Evolutionary conservation across 2,329 filamentous ascomycete species (phyloP), one percentile per base, ranked within the genome.

Genomic region (Pleomassaria siparia): DNA sequence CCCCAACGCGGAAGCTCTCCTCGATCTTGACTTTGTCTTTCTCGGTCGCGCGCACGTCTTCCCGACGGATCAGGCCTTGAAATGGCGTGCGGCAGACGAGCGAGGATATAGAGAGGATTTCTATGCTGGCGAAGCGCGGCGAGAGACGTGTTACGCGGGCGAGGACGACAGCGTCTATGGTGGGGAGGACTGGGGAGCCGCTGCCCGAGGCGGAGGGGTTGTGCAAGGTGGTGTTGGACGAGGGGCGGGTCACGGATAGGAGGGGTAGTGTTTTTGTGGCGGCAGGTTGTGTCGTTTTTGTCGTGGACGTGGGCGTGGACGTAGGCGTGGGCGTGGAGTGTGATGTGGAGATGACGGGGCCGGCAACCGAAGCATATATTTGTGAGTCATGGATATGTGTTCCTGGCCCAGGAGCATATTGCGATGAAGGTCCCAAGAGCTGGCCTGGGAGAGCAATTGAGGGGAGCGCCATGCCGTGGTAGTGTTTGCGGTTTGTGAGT

Each of bases 31-130:
- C 89, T 59, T 89, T 89, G 69, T 97, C 94, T 74, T 96, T 96
- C 75, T 99, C 94, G 15, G 94, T 96, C 2, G 91, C 90, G 46
- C 94, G 81, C 26, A 99, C 89, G 67, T 99, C 94, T 74, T 97
- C 92, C 53, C 86, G 84, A 15, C 91, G 82, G 50, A 96, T 91
- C 52, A 95, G 76, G 4, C 88, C 91, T 72, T 90, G 87, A 81
- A 91, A 95, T 58, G 91, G 87, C 42, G 89, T 87, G 58, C 88
- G 81, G 51, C 88, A 77, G 32, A 88, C 85, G 10, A 62, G 67
- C 84, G 21, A 96, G 87, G 49, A 92, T 87, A 50, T n/a, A n/a
- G n/a, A n/a, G n/a, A 96, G 80, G 58, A 97, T 96, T 18, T 87
- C 86, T 44, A 95, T 86, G 21, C 86, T 87, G 5, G 90, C 91